Percentiles rank a stretch among this genome's conserved stretches.
Evolutionary conservation across 2,329 filamentous ascomycete species (phyloP).

Genomic region (Dendryphion nanum): DNA sequence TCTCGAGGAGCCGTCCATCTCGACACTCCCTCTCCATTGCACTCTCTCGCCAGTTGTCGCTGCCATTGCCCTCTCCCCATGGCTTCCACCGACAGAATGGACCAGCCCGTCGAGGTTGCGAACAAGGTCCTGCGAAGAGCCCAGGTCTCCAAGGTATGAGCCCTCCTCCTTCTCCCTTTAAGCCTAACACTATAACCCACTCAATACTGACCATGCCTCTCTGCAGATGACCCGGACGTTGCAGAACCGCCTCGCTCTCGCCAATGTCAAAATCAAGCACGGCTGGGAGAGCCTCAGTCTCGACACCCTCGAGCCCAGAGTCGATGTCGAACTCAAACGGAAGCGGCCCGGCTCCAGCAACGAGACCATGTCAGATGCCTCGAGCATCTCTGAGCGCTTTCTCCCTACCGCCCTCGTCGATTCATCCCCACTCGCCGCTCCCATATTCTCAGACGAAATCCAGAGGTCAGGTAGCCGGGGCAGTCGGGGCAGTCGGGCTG

Average conservation of each 20-base stretch:
- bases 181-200: constrained; percentile 11
- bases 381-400: constrained; percentile 74
- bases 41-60: background rate
- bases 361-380: constrained; percentile 82
- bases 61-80: constrained; percentile 17
- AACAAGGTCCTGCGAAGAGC: constrained; percentile 44
- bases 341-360: constrained; percentile 65
- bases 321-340: constrained; percentile 75
- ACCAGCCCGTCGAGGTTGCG: constrained; percentile 40
- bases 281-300: constrained; percentile 90
- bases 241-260: constrained; percentile 89
- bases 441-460: constrained; percentile 81
- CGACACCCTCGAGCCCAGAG: constrained; percentile 79
- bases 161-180: constrained; percentile 5
- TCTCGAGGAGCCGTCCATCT: constrained; percentile 4
- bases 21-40: constrained; percentile 16
- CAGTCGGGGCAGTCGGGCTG: constrained; percentile 50
- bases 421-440: constrained; percentile 80
- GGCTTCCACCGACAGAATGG: constrained; percentile 31
- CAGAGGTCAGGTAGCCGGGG: constrained; percentile 53
- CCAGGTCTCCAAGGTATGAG: constrained; percentile 42
- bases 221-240: constrained; percentile 84
- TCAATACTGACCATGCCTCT: constrained; percentile 22
- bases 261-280: constrained; percentile 96
- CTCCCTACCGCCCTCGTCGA: constrained; percentile 68